Base-by-base conservation (phyloP, 495 filamentous ascomycete genomes). In the Neurospora sp. region DNA sequence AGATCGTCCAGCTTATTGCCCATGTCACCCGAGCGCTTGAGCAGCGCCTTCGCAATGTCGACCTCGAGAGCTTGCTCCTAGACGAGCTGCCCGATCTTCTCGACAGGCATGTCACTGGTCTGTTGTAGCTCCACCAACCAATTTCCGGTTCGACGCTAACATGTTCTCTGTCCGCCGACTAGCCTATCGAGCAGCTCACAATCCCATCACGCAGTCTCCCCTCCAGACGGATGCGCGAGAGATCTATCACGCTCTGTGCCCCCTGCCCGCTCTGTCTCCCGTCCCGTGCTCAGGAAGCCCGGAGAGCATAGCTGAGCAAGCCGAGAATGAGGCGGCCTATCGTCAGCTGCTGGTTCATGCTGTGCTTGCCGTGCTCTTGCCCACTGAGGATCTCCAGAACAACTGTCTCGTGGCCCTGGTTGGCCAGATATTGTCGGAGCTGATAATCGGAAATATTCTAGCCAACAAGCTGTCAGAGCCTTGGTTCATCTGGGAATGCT, bases 371-470 rank as follows among this genome's bases (percentile, higher is more conserved):
- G 83, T 97, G 59, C 84, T 98, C 35, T 86, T 99, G 40, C 96
- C 96, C 6, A 96, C 93, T 20, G 94, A 98, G 78, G 94, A 98
- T 76, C 86, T 98, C 10, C 89, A 94, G 77, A 98, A 96, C 81
- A 88, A 85, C 68, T 97, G 93, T 78, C 83, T 98, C 76, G 89
- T 92, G 20, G 85, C 91, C 9, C 84, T 99, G 68, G 90, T 98
- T 71, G 88, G 89, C 48, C 94, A 98, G 80, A 88, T 98, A 37
- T 83, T 98, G 68, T 92, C 92, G 8, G 92, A 96, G 75, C 88
- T 94, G 80, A 91, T 98, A 22, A 82, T 99, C 48, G 92, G 92
- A 22, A 92, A 92, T 70, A 85, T 88, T 70, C 82, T 98, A 70
- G 89, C 90, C 71, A 92, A 90, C 73, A 94, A 87, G 78, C 84